Evolutionary conservation across 2,329 filamentous ascomycete genomes (phyloP).

Genomic region (Knufia fluminis): DNA sequence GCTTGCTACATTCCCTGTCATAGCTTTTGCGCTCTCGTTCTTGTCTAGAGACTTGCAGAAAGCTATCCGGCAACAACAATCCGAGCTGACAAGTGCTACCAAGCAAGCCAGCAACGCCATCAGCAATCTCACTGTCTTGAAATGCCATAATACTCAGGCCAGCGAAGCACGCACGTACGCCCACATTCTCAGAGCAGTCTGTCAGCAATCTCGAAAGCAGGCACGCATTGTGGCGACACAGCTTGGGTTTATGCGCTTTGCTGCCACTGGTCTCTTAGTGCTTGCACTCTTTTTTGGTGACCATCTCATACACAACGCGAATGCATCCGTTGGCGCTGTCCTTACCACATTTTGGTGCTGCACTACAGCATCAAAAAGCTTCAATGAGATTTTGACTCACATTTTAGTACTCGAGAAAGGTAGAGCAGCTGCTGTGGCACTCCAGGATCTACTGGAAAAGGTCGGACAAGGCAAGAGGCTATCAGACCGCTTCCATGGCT

Average conservation of each 20-base stretch:
- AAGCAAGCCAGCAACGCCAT: constrained; percentile 63
- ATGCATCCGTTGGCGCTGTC: constrained; percentile 55
- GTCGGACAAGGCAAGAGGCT: constrained; percentile 20
- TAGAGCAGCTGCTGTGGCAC: constrained; percentile 57
- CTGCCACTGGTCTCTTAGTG: constrained; percentile 71
- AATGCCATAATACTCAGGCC: constrained; percentile 68
- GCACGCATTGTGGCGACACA: constrained; percentile 62
- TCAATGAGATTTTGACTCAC: constrained; percentile 67
- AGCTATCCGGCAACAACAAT: constrained; percentile 60
- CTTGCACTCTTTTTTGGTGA: constrained; percentile 32
- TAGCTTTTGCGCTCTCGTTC: constrained; percentile 50
- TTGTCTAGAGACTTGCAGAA: constrained; percentile 54
- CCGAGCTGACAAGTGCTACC: constrained; percentile 58
- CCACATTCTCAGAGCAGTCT: constrained; percentile 48
- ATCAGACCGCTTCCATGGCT: constrained; percentile 24
- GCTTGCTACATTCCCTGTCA: constrained; percentile 61
- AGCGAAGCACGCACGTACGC: constrained; percentile 61
- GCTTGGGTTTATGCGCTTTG: constrained; percentile 62
- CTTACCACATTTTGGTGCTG: constrained; percentile 80
- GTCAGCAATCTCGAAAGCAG: constrained; percentile 56
- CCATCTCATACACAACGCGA: constrained; percentile 52
- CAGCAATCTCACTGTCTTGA: constrained; percentile 71
- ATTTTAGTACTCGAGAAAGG: constrained; percentile 72
- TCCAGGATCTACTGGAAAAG: constrained; percentile 43
- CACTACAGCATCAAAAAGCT: constrained; percentile 63